Evolutionary conservation across 768 basidiomycete species (phyloP).

Genomic region (Trichaptum fuscoviolaceum): DNA sequence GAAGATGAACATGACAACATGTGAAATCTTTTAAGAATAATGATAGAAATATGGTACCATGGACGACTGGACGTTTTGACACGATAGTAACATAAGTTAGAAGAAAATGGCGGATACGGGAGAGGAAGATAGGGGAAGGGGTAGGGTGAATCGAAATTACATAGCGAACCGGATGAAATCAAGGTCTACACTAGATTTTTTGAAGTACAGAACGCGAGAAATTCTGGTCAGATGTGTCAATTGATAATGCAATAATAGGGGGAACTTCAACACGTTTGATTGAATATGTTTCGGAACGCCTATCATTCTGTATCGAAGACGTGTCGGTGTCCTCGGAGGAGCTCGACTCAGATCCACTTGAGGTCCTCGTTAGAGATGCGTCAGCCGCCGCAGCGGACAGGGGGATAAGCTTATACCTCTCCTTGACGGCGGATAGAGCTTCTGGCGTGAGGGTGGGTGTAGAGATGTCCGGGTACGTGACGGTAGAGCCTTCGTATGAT

Average conservation of each 20-base stretch:
- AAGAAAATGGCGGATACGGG: too few relatives aligned
- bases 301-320: neutral
- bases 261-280: neutral
- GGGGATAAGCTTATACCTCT: neutral
- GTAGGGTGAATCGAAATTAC: too few relatives aligned
- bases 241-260: neutral
- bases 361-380: neutral
- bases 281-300: neutral
- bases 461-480: neutral
- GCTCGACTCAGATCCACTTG: neutral
- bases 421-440: neutral
- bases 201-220: neutral
- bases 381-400: neutral
- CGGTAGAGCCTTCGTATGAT: neutral
- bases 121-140: too few relatives aligned
- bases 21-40: too few relatives aligned
- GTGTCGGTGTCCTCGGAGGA: neutral
- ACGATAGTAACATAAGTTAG: too few relatives aligned
- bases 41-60: too few relatives aligned
- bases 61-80: too few relatives aligned
- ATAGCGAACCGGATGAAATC: neutral
- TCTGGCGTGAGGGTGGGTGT: neutral
- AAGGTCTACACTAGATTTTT: neutral
- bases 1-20: too few relatives aligned
- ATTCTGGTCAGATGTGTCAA: neutral